phyloP scores from a whole-genome alignment of 2,329 filamentous ascomycete species.

The Ophiostoma perfectum region DNA sequence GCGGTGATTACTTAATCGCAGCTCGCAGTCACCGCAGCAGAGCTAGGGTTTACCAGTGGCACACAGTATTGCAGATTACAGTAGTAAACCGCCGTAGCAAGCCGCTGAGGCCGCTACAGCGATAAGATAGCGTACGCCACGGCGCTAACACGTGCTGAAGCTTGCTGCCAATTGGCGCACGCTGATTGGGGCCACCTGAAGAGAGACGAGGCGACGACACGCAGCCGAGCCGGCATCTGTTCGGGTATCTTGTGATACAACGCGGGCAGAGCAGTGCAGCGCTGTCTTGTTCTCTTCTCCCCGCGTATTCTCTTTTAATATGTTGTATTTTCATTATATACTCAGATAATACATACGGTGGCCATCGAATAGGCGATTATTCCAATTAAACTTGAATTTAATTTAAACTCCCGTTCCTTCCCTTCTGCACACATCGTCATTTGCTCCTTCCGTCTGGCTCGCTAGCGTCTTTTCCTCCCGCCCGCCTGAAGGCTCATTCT shows the following conservation, averaged over 20 bases:
- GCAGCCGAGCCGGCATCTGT: background rate
- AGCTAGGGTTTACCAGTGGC: too few species aligned
- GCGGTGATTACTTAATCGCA: conserved; percentile 2
- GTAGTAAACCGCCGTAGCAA: too few species aligned
- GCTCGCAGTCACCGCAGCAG: too few species aligned
- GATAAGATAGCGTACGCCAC: background rate
- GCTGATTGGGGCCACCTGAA: conserved; percentile 18
- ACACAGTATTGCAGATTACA: too few species aligned
- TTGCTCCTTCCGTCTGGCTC: conserved; percentile 14
- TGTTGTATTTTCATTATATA: too few species aligned
- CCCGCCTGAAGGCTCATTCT: conserved; percentile 1
- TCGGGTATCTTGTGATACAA: too few species aligned
- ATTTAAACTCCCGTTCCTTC: background rate
- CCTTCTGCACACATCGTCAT: conserved; percentile 19
- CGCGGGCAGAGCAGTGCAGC: too few species aligned
- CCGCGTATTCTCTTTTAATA: too few species aligned
- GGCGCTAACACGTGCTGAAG: conserved; percentile 19
- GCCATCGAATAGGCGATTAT: too few species aligned
- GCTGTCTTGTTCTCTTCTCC: too few species aligned
- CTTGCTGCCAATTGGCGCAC: conserved; percentile 14
- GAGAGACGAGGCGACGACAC: background rate
- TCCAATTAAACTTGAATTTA: conserved; percentile 1
- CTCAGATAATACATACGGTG: too few species aligned
- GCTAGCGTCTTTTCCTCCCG: conserved; percentile 20
- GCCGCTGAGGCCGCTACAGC: background rate